These are phyloP conservation scores for Colletotrichum sublineola DNA, from an alignment of 2,329 filamentous ascomycete species.

Conservation along the genomic window DNA sequence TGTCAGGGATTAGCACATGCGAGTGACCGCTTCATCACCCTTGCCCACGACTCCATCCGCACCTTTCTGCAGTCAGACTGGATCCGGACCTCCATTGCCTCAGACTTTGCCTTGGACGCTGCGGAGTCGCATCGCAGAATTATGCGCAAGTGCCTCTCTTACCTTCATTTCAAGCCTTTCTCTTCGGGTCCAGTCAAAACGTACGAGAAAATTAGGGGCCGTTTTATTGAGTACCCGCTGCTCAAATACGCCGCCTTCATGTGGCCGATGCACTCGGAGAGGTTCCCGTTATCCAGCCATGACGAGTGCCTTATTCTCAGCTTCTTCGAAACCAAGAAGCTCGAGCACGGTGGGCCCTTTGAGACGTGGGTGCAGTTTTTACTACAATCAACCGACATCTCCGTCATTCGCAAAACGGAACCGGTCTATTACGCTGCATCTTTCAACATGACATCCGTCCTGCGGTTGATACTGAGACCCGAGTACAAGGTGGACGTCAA, in stretches of 20 bases:
- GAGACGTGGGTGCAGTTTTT: slow-evolving; percentile 47
- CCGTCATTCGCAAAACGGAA: slow-evolving; percentile 40
- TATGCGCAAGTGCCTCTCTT: slow-evolving; percentile 46
- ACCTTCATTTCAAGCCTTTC: slow-evolving; percentile 43
- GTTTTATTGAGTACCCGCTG: slow-evolving; percentile 39
- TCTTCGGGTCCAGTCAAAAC: slow-evolving; percentile 37
- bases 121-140: slow-evolving; percentile 41
- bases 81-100: slow-evolving; percentile 42
- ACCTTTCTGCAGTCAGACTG: slow-evolving; percentile 44
- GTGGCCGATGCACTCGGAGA: slow-evolving; percentile 46
- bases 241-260: slow-evolving; percentile 41
- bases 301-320: slow-evolving; percentile 44
- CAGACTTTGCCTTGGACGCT: slow-evolving; percentile 43
- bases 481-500: slow-evolving; percentile 43
- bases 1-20: slow-evolving; percentile 44
- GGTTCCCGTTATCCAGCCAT: neutral
- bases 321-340: slow-evolving; percentile 45
- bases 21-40: slow-evolving; percentile 39
- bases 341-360: slow-evolving; percentile 42
- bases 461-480: slow-evolving; percentile 43
- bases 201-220: slow-evolving; percentile 1
- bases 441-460: slow-evolving; percentile 46
- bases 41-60: slow-evolving; percentile 46
- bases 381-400: slow-evolving; percentile 26
- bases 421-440: slow-evolving; percentile 47